Conservation (phyloP, 2,329 filamentous ascomycete species). For the Aspergillus viridinutans region DNA sequence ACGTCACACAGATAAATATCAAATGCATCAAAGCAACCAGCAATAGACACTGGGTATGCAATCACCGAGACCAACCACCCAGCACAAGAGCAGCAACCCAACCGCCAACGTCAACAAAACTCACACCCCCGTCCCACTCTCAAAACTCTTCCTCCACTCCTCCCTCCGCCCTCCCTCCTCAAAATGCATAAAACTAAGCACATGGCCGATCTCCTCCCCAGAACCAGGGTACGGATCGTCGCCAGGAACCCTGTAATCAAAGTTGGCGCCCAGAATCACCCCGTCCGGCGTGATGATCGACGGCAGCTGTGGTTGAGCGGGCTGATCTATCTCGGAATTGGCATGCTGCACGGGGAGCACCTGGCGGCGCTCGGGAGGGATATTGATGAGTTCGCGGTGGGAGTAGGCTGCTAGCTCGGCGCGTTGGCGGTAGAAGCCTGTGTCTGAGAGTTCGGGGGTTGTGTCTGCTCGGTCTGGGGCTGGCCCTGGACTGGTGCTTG, state of each 20-base stretch:
- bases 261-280: constrained; percentile 23
- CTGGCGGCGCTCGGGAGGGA: constrained; percentile 12
- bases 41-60: background rate
- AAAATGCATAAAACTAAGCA: constrained; percentile 28
- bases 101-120: background rate
- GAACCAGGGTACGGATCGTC: background rate
- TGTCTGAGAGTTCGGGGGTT: constrained; percentile 26
- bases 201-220: constrained; percentile 1
- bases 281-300: constrained; percentile 12
- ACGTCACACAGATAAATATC: too few species aligned
- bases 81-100: background rate
- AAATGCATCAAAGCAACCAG: background rate
- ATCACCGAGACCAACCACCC: background rate
- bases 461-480: background rate
- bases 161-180: constrained; percentile 2
- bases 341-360: background rate
- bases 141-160: background rate
- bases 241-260: constrained; percentile 10
- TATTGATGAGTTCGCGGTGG: constrained; percentile 28
- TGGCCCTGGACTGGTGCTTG: background rate
- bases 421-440: constrained; percentile 22
- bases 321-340: background rate
- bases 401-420: constrained; percentile 22
- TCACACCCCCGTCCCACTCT: constrained; percentile 1
- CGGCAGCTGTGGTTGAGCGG: background rate